Evolutionary conservation across 129 eudicot species (phyloP), one percentile per base, ranked within the genome.

Genomic region (Lactuca sativa): DNA sequence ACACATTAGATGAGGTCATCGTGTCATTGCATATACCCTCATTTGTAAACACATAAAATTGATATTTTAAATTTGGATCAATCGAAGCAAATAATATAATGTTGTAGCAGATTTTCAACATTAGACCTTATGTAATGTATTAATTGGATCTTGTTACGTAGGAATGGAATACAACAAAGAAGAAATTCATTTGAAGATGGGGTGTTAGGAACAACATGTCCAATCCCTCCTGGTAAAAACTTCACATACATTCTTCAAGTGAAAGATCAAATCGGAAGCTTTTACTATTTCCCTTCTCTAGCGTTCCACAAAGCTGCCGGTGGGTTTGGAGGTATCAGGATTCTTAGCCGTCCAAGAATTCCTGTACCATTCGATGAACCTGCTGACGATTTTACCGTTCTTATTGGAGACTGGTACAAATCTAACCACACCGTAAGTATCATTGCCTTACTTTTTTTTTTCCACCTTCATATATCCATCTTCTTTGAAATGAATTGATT

Each of bases 251-350:
- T 86, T 4, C 88, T 93, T 18, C 98, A 93, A 52, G 84, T 87
- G 56, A 93, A 93, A 76, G 98, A 93, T 85, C 98, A 93, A 64
- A 89, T 93, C 17, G 98, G 98, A 41, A 93, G 98, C 79, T 93
- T 89, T 76, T 89, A 82, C 64, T 93, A 93, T 74, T 93, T 84
- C 73, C 98, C 98, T 10, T 93, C 96, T 21, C 80, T 87, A 5
- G 95, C 80, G 5, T 86, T 89, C 81, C 98, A 89, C 71, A 93
- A 93, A 64, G 98, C 95, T 30, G 95, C 96, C 0, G 98, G 98
- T 78, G 98, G 96, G 6, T 93, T 85, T 40, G 98, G 98, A 59
- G 97, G 95, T 4, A 85, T 93, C 25, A 85, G 83, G 65, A 93
- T 93, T 71, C 81, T 89, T 34, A 93, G 95, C 73, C 82, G 98